Conservation (phyloP, 2,329 filamentous ascomycete species). For the Paradendryphiella salina region DNA sequence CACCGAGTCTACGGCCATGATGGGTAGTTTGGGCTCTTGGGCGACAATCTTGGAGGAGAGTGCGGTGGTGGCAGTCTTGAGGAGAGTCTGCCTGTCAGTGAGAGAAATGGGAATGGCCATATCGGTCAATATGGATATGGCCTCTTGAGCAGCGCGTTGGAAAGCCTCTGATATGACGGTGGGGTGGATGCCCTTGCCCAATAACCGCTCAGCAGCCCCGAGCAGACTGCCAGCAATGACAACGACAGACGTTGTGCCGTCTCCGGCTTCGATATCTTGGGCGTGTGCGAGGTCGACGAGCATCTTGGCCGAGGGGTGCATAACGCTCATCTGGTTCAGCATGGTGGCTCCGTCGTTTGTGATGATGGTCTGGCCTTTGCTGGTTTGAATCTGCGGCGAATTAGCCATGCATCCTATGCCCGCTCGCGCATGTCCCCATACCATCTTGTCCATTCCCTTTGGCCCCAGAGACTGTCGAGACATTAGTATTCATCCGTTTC, state of each 20-base stretch:
- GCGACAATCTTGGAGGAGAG: slow-evolving; percentile 98
- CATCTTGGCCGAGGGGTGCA: slow-evolving; percentile 99
- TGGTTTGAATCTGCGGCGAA: slow-evolving; percentile 73
- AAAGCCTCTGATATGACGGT: slow-evolving; percentile 98
- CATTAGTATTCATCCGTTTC: slow-evolving; percentile 26
- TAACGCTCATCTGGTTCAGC: slow-evolving; percentile 97
- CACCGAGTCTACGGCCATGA: slow-evolving; percentile 97
- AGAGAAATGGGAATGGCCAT: slow-evolving; percentile 96
- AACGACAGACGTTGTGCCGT: slow-evolving; percentile 96
- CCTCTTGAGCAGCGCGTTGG: slow-evolving; percentile 86
- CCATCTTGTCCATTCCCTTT: slow-evolving; percentile 98
- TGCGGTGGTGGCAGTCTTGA: slow-evolving; percentile 95
- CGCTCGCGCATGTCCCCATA: slow-evolving; percentile 34
- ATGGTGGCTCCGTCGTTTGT: slow-evolving; percentile 99
- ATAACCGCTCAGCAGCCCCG: slow-evolving; percentile 86
- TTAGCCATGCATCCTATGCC: slow-evolving; percentile 23
- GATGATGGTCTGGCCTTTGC: slow-evolving; percentile 96
- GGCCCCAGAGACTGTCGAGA: slow-evolving; percentile 74
- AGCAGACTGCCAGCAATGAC: slow-evolving; percentile 96
- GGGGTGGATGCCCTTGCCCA: slow-evolving; percentile 90
- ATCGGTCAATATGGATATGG: slow-evolving; percentile 86
- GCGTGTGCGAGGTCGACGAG: slow-evolving; percentile 94
- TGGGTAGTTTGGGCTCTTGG: slow-evolving; percentile 94
- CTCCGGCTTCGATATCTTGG: slow-evolving; percentile 97
- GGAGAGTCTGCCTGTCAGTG: slow-evolving; percentile 81